Evolutionary conservation across 2,329 filamentous ascomycete species (phyloP).

Genomic region (Kalaharituber pfeilii): DNA sequence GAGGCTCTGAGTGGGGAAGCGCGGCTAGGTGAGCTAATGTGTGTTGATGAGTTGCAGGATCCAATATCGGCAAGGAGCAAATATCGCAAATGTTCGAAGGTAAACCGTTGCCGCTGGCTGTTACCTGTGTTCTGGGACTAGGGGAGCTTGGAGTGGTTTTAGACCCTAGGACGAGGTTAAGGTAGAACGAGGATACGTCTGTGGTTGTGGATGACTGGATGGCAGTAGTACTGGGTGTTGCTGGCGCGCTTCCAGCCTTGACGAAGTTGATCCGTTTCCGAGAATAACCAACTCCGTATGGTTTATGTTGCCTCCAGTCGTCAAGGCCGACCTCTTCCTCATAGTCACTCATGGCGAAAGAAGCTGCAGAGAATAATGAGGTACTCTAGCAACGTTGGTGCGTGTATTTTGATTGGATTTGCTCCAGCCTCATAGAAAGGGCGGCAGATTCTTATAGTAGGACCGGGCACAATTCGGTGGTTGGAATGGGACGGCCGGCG

Average conservation of each 20-base stretch:
- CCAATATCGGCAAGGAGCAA: constrained; percentile 41
- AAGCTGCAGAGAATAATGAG: no score
- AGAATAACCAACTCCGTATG: constrained; percentile 41
- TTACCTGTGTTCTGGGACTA: constrained; percentile 7
- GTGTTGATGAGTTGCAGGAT: constrained; percentile 34
- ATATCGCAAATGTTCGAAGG: constrained; percentile 34
- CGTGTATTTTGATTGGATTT: no score
- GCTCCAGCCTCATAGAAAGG: no score
- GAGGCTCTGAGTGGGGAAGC: constrained; percentile 50
- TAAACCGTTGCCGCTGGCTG: constrained; percentile 14
- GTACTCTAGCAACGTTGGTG: no score
- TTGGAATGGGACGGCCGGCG: no score
- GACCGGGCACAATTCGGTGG: no score
- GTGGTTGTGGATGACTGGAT: constrained; percentile 12
- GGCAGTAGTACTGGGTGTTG: constrained; percentile 10
- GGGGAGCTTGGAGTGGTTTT: constrained; percentile 3
- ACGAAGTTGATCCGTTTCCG: constrained; percentile 41
- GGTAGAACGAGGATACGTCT: constrained; percentile 16
- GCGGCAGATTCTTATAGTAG: no score
- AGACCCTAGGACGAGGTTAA: constrained; percentile 11
- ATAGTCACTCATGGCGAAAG: not conserved
- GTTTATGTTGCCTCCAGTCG: constrained; percentile 22
- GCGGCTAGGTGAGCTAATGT: constrained; percentile 56
- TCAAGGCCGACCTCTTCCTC: constrained; percentile 9
- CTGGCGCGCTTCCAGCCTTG: constrained; percentile 28